Base-by-base conservation (phyloP, 352 stramenopile genomes). In the Pythium aquatile region DNA sequence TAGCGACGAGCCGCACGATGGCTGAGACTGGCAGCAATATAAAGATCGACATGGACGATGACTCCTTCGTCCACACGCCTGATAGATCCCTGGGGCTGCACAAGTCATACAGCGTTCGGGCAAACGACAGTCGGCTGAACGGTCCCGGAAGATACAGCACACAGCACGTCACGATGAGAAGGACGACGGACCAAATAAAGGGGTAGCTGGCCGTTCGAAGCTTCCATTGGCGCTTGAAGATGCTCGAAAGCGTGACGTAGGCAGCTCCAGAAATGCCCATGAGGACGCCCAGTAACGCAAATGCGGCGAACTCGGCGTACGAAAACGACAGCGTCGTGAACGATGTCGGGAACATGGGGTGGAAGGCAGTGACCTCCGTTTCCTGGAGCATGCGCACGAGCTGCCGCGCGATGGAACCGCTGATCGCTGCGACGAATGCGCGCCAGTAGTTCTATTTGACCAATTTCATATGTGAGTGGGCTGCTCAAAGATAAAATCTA, bases 351-450 rank as follows among this genome's bases (percentile, higher is more conserved):
- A 77, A 86, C 74, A 90, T 79, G 2, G 77, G 71, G 11, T 75
- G 68, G 56, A 78, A 81, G 8, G 79, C 66, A 3, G 62, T 68
- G 13, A 83, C 66, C 61, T 75, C 69, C 5, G 71, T 69, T 33
- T 85, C 71, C 8, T 73, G 69, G n/a, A 81, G 51, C 55, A 83
- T 68, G 40, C 68, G 61, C 3, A 78, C 67, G 29, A 81, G 47
- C 29, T 90, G 70, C 1, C 80, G 71, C 1, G 76, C 66, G 8
- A 93, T 59, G 0, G 83, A 78, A 0, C 73, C 80, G 24, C 79
- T 88, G 39, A 88, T 72, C 9, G 83, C 76, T 1, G 78, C 76
- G 5, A 89, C 69, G 56, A 93, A 91, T 6, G 76, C 76, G 16
- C 75, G 70, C 78, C 80, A 91, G 55, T 91, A 91, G 59, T 90